Percentiles rank a stretch among this genome's conserved stretches.
Conservation (phyloP, 345 rosid species). For the Heritiera fomes region DNA sequence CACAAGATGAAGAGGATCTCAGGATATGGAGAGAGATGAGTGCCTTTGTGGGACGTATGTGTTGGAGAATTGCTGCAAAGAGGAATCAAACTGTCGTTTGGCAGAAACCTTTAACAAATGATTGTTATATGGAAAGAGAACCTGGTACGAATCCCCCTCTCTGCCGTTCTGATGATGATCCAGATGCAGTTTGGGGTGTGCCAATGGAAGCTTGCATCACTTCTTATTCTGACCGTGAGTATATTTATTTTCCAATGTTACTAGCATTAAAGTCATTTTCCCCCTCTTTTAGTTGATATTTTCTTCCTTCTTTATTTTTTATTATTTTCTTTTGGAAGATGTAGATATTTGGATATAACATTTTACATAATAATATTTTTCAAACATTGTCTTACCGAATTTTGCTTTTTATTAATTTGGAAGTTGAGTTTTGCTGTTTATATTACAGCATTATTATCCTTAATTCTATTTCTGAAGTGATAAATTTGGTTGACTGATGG, state of each 20-base stretch:
- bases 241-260: conserved; percentile 7
- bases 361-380: not conserved
- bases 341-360: not conserved
- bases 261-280: not conserved
- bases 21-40: conserved; percentile 97
- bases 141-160: conserved; percentile 90
- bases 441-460: not conserved
- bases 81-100: conserved; percentile 95
- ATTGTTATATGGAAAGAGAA: conserved; percentile 78
- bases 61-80: conserved; percentile 93
- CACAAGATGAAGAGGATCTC: conserved; percentile 92
- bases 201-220: conserved; percentile 92
- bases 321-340: not conserved
- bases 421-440: not conserved
- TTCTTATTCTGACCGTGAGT: conserved; percentile 88
- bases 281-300: not conserved
- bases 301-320: not conserved
- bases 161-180: conserved; percentile 84
- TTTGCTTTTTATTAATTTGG: not conserved
- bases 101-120: conserved; percentile 92
- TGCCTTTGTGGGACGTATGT: conserved; percentile 86
- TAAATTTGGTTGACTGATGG: not conserved
- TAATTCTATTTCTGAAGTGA: not conserved
- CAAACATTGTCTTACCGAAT: not conserved
- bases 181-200: conserved; percentile 86